Evolutionary conservation across 2,329 filamentous ascomycete species (phyloP), one percentile per base, ranked within the genome.

Genomic region (Aspergillus oerlinghausenensis): DNA sequence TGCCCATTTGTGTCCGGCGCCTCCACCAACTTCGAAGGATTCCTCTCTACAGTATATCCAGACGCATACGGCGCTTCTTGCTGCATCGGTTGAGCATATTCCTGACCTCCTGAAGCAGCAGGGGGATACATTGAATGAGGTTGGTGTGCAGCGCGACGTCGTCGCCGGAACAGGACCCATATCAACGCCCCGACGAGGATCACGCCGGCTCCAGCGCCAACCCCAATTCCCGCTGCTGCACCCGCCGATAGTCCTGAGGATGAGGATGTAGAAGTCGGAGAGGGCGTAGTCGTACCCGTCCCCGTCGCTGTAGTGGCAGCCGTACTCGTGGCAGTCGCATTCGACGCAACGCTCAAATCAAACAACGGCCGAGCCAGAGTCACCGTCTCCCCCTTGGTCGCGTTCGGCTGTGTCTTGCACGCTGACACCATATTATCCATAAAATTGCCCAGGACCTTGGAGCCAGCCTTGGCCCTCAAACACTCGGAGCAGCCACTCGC

Each of bases 181-280:
- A 45, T 1, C 19, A 45, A 23, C 42, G 42, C 42, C 42, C 42
- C 42, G 8, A 23, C 8, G 42, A 45, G 42, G 42, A 45, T 45
- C 1, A 45, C 19, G 3, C 42, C 42, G 1, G 21, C 42, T 21
- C 42, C 42, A 14, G 19, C 42, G 8, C 42, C 67, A 1, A 67
- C 42, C 8, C 42, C 42, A 5, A 45, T 45, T 19, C 42, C 42
- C 19, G 42, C 42, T 11, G 42, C n/a, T 45, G 42, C 42, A 11
- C 42, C 42, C 5, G 19, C 21, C 8, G 42, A 45, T 8, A 45
- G 19, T 5, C 32, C 32, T 11, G 40, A 19, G 19, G n/a, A 10
- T 1, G 42, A 45, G 0, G 42, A 11, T 6, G 42, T 11, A 23
- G 42, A 10, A 3, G 19, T 19, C 7, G 19, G n/a, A 11, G 42